Evolutionary conservation across 805 yeast species (phyloP), one percentile per base, ranked within the genome.

Genomic region (Yarrowia osloensis): DNA sequence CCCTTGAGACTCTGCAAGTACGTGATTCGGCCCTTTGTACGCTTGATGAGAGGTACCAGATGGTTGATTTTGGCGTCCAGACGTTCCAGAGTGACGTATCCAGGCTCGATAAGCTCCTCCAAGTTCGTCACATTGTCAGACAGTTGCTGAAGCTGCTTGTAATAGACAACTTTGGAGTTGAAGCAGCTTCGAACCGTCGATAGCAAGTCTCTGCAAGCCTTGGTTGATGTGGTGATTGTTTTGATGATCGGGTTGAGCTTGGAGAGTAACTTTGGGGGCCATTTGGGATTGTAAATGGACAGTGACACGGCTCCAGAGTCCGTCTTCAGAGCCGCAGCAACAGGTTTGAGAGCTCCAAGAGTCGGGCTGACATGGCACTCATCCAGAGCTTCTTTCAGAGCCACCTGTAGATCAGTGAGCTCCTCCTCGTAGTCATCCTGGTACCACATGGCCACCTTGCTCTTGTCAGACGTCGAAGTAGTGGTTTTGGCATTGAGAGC

Each of bases 91-190:
- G 28, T 70, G 74, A 75, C 26, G 68, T 68, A 2, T 70, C 66
- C 42, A 74, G 63, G 68, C 71, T 70, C 78, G 44, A 71, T 69
- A 22, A 75, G 71, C 17, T 80, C 75, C 26, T 78, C 79, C 65
- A 84, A 78, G 9, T 85, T 82, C 8, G 83, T 82, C 39, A 94
- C 93, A 47, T 87, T 86, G 76, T 95, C 98, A 0, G 98, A 91
- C 26, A 93, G 82, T 65, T 82, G 88, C 76, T 95, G 99, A 33
- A 95, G 81, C 69, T 91, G 93, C 71, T 87, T 86, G 78, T 88
- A 95, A 75, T 93, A 95, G 49, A 84, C 89, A 42, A 94, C 83
- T 65, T 94, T 85, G n/a, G 87, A 79, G 76, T 94, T 95, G 77
- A 87, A 94, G 0, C 90, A 82, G 35, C 83, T 82, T 70, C 91